A percentile compares a stretch with the other conserved stretches of the same genome.
Conservation (phyloP, 345 rosid species). For the sweet orange (Citrus sinensis) region DNA sequence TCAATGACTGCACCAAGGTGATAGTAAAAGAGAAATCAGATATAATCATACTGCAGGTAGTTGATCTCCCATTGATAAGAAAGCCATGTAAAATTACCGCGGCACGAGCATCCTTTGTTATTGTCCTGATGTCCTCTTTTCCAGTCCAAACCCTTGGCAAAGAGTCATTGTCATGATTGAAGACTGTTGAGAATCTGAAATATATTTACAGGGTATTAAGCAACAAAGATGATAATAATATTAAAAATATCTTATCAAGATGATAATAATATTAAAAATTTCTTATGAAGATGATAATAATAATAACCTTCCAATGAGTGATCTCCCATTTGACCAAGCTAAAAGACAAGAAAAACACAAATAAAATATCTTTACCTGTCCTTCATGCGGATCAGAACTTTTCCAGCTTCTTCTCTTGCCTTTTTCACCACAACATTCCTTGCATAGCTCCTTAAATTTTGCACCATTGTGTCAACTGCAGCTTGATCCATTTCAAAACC, state of each 20-base stretch:
- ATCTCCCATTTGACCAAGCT: too few relatives aligned
- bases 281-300: not conserved
- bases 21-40: constrained; percentile 21
- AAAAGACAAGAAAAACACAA: too few relatives aligned
- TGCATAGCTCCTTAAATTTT: constrained; percentile 46
- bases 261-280: not conserved
- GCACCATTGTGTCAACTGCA: constrained; percentile 39
- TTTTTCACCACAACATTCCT: constrained; percentile 60
- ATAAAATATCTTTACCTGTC: constrained; percentile 40
- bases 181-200: constrained; percentile 65
- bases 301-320: too few relatives aligned
- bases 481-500: constrained; percentile 57
- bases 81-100: constrained; percentile 43
- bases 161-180: constrained; percentile 63
- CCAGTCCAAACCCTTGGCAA: constrained; percentile 79
- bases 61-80: constrained; percentile 7
- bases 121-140: constrained; percentile 62
- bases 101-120: constrained; percentile 59
- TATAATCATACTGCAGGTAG: not conserved
- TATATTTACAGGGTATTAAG: constrained; percentile 16
- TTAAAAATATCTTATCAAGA: not conserved
- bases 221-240: not conserved
- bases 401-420: constrained; percentile 72
- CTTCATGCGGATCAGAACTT: constrained; percentile 70
- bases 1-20: constrained; percentile 47